These are phyloP conservation scores for Chrysanthemum seticuspe DNA, from an alignment of 129 eudicot species.

Conservation along the genomic window DNA sequence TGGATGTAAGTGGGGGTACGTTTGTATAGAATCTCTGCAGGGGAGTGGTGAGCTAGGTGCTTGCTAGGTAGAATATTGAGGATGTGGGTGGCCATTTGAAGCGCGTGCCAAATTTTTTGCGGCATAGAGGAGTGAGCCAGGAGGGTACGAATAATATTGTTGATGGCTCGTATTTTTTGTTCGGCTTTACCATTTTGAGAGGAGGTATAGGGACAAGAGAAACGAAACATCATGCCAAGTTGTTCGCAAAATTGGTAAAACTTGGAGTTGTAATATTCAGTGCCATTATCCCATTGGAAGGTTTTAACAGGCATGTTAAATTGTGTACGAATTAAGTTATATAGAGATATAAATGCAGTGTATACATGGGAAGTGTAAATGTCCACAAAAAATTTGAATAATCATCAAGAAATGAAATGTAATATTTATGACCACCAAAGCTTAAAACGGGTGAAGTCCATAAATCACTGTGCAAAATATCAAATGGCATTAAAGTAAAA, in stretches of 20 bases:
- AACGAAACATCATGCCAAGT: not conserved
- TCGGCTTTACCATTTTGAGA: not conserved
- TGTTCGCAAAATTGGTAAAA: not conserved
- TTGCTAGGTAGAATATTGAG: not conserved
- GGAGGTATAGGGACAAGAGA: not conserved
- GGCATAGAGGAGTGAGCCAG: no score
- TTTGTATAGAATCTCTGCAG: not conserved
- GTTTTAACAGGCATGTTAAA: not conserved
- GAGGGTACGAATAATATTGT: no score
- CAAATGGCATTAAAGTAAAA: constrained; percentile 2
- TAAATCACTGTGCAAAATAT: not conserved
- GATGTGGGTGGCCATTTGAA: no score
- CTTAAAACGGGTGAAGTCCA: constrained; percentile 9
- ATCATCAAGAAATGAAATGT: not conserved
- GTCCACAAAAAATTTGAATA: constrained; percentile 6
- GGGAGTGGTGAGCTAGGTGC: not conserved
- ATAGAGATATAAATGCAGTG: no score
- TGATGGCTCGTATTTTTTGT: not conserved
- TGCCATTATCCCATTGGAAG: constrained; percentile 8
- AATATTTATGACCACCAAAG: constrained; percentile 1
- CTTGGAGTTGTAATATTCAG: not conserved
- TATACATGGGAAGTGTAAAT: constrained; percentile 9
- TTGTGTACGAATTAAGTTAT: constrained; percentile 3
- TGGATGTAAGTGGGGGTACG: not conserved
- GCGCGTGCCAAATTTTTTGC: no score